Conservation (phyloP, 1,284 basidiomycete species). For the Ceraceosorus guamensis region DNA sequence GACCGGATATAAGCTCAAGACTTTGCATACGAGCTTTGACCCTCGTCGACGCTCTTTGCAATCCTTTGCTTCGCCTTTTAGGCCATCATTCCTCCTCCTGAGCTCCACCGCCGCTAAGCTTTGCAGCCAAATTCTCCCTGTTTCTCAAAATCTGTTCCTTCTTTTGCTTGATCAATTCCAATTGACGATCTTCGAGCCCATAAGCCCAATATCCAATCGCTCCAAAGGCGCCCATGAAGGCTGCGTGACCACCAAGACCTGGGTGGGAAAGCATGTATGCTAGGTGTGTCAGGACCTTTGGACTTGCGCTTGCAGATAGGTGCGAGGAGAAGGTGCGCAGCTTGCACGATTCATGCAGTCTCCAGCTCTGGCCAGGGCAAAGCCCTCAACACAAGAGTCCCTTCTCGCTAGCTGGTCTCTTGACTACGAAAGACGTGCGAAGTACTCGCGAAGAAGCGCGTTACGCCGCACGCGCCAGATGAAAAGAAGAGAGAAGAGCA, state of each 20-base stretch:
- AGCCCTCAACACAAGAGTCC: neutral
- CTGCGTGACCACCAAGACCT: constrained; percentile 44
- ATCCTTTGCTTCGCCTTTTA: too few species aligned
- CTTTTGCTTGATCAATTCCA: constrained; percentile 30
- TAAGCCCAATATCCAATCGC: constrained; percentile 43
- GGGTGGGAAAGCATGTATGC: neutral
- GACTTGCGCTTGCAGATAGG: neutral
- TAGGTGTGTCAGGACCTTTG: neutral
- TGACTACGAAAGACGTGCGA: too few species aligned
- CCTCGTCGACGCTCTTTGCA: too few species aligned
- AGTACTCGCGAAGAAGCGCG: neutral
- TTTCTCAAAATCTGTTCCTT: constrained; percentile 44
- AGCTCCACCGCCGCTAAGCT: neutral
- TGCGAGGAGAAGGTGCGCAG: neutral
- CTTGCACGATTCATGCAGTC: neutral
- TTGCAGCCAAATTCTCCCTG: constrained; percentile 11
- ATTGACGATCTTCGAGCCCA: constrained; percentile 37
- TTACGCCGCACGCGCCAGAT: neutral
- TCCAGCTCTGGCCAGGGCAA: neutral
- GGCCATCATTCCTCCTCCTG: constrained; percentile 6
- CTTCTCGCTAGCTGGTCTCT: neutral
- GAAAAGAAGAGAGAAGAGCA: neutral
- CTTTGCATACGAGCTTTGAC: too few species aligned
- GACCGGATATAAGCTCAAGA: too few species aligned
- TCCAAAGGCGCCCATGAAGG: constrained; percentile 38